A percentile compares a stretch with the other conserved stretches of the same genome.
Evolutionary conservation across 2,329 filamentous ascomycete genomes (phyloP).

Genomic region (Fusarium praegraminearum): DNA sequence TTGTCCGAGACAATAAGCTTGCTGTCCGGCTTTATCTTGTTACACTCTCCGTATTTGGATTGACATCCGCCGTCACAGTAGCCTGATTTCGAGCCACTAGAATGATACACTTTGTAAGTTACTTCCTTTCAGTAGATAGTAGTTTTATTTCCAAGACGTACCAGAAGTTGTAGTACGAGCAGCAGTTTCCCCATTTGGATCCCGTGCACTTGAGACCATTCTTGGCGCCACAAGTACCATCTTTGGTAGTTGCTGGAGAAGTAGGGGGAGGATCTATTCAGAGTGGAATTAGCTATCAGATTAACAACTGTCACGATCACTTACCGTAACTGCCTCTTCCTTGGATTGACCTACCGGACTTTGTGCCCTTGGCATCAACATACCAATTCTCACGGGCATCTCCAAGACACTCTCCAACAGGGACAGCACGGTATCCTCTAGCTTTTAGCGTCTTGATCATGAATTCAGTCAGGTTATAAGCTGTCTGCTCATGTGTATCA

Average conservation of each 20-base stretch:
- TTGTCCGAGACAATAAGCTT: conserved; percentile 34
- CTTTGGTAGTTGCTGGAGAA: conserved; percentile 29
- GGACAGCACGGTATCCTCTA: conserved; percentile 60
- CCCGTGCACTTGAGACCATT: conserved; percentile 49
- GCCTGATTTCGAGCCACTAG: conserved; percentile 19
- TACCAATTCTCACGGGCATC: conserved; percentile 66
- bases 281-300: not conserved
- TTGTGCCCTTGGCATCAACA: conserved; percentile 47
- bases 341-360: conserved; percentile 39
- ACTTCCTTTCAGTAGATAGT: too few relatives aligned
- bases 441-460: conserved; percentile 57
- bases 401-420: conserved; percentile 68
- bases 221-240: conserved; percentile 52
- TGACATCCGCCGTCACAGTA: conserved; percentile 52
- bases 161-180: conserved; percentile 53
- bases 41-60: conserved; percentile 49
- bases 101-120: not conserved
- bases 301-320: not conserved
- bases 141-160: conserved; percentile 32
- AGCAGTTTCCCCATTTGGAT: conserved; percentile 54
- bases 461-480: conserved; percentile 54
- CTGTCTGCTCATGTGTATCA: conserved; percentile 62
- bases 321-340: conserved; percentile 13
- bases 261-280: conserved; percentile 5
- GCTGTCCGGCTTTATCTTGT: conserved; percentile 27